These are phyloP conservation scores for Borovskyia barvae DNA, from an alignment of 208 protist genomes.

Conservation along the genomic window DNA sequence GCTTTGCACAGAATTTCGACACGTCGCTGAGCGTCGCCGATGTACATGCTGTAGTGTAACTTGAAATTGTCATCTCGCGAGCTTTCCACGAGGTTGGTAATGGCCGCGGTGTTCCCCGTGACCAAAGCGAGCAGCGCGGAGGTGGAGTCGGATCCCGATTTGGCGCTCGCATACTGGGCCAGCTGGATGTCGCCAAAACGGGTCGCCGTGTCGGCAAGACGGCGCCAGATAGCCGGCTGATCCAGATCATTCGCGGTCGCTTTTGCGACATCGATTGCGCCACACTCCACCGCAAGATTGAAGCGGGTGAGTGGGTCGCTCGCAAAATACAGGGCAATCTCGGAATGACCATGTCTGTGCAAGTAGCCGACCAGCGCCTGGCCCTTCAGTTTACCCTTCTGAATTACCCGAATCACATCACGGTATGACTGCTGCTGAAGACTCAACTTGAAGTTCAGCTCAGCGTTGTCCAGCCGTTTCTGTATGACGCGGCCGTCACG, in stretches of 20 bases:
- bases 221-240: slow-evolving; percentile 88
- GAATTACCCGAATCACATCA: slow-evolving; percentile 95
- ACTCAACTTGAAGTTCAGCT: slow-evolving; percentile 97
- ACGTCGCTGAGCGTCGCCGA: slow-evolving; percentile 85
- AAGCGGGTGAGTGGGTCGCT: slow-evolving; percentile 96
- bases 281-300: slow-evolving; percentile 98
- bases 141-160: slow-evolving; percentile 92
- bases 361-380: slow-evolving; percentile 98
- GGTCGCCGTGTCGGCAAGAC: slow-evolving; percentile 92
- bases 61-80: slow-evolving; percentile 85
- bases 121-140: slow-evolving; percentile 95
- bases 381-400: slow-evolving; percentile 89
- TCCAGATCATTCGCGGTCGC: slow-evolving; percentile 91
- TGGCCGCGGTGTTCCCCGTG: slow-evolving; percentile 94
- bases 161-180: slow-evolving; percentile 94
- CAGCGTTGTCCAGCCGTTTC: slow-evolving; percentile 91
- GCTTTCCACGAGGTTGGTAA: slow-evolving; percentile 92
- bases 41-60: slow-evolving; percentile 94
- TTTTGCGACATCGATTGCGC: slow-evolving; percentile 94
- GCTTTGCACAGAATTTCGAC: slow-evolving; percentile 75
- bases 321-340: slow-evolving; percentile 98
- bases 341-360: slow-evolving; percentile 96
- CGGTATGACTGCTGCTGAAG: slow-evolving; percentile 91
- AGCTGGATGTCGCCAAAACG: slow-evolving; percentile 95
- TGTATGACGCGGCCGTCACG: slow-evolving; percentile 85